These are phyloP conservation scores for Groenewaldozyma tartarivorans DNA, from an alignment of 805 yeast genomes.

Conservation along the genomic window DNA sequence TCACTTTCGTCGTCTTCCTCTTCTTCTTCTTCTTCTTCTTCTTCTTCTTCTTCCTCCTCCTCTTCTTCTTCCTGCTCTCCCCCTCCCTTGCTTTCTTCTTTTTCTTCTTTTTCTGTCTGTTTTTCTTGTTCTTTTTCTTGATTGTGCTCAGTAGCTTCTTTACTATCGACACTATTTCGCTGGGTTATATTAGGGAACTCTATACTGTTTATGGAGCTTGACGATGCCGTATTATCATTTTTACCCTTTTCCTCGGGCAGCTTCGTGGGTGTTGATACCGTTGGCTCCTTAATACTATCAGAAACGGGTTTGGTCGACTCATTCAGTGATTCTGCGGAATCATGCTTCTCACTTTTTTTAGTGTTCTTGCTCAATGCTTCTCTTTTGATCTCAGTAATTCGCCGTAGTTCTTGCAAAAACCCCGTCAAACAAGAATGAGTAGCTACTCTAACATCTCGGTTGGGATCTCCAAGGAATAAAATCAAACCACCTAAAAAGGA, in stretches of 20 bases:
- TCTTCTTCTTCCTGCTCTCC: constrained; percentile 10
- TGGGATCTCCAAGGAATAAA: constrained; percentile 69
- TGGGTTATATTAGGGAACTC: background rate
- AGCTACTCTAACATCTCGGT: constrained; percentile 77
- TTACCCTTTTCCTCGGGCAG: background rate
- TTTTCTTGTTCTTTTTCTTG: constrained; percentile 1
- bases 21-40: constrained; percentile 24
- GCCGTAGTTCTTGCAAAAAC: constrained; percentile 69
- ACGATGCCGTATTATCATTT: background rate
- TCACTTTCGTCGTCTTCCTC: constrained; percentile 22
- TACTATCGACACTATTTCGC: background rate
- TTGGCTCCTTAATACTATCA: background rate
- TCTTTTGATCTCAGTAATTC: constrained; percentile 59
- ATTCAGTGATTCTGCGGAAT: background rate
- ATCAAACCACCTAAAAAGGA: constrained; percentile 80
- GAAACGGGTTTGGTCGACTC: background rate
- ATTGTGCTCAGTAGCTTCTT: background rate
- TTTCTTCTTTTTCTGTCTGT: background rate
- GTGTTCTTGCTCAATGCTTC: background rate
- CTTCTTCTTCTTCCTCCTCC: constrained; percentile 22
- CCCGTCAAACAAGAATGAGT: constrained; percentile 70
- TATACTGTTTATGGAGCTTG: background rate
- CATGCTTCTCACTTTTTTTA: background rate
- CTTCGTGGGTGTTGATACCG: background rate
- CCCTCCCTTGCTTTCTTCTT: background rate